Percentiles rank a stretch among this genome's conserved stretches.
These are phyloP conservation scores for Coniferiporia sulphurascens DNA, from an alignment of 1,284 basidiomycete genomes.

Conservation along the genomic window DNA sequence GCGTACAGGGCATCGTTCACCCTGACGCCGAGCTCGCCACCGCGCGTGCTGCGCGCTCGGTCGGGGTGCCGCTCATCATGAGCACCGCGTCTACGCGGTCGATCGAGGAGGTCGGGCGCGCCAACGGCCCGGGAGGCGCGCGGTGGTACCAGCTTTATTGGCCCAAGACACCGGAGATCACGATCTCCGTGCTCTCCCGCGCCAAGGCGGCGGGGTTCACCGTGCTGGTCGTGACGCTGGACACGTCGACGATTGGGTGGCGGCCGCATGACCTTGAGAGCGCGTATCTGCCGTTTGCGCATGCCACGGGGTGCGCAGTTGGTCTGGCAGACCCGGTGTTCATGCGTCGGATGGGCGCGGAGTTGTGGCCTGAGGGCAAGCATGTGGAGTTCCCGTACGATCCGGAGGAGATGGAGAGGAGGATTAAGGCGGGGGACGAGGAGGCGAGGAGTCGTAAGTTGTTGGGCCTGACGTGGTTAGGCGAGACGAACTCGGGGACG, in stretches of 20 bases:
- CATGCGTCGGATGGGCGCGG: conserved; percentile 46
- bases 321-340: conserved; percentile 68
- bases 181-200: conserved; percentile 57
- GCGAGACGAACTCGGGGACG: conserved; percentile 51
- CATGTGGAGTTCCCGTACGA: conserved; percentile 56
- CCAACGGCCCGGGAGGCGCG: conserved; percentile 50
- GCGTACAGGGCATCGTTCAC: conserved; percentile 68
- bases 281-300: conserved; percentile 57
- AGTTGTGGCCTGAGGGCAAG: conserved; percentile 37
- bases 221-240: conserved; percentile 65
- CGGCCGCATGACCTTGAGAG: conserved; percentile 58
- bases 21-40: conserved; percentile 64
- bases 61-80: conserved; percentile 66
- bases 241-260: conserved; percentile 65
- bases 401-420: conserved; percentile 36
- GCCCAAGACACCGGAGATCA: conserved; percentile 58
- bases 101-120: conserved; percentile 69
- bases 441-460: conserved; percentile 33
- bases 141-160: conserved; percentile 84
- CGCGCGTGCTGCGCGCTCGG: conserved; percentile 57
- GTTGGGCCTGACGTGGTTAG: conserved; percentile 51
- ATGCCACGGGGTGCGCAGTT: conserved; percentile 55
- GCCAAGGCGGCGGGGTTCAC: conserved; percentile 63
- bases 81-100: conserved; percentile 67
- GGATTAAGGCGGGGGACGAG: conserved; percentile 41